Evolutionary conservation across 2,329 filamentous ascomycete genomes (phyloP).

Genomic region (Aschersonia sp.): DNA sequence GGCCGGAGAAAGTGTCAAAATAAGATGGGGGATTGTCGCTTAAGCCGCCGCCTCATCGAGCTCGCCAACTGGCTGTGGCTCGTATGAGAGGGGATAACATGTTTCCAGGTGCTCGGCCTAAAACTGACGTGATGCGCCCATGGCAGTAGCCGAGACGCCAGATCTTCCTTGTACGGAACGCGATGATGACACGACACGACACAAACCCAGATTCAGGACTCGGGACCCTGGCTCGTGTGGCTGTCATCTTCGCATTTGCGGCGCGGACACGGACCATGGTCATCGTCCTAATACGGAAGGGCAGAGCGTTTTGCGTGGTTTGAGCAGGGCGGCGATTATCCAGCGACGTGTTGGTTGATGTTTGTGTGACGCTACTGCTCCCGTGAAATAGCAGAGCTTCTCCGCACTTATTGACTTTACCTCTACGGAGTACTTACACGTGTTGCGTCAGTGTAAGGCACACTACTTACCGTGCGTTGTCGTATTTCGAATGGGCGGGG

Average conservation of each 20-base stretch:
- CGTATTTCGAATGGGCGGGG: too few relatives aligned
- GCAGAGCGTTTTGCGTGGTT: neutral
- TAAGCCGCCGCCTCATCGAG: neutral
- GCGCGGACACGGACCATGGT: constrained; percentile 1
- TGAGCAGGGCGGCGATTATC: too few relatives aligned
- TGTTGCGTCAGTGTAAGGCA: too few relatives aligned
- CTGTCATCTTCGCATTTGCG: too few relatives aligned
- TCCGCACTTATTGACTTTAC: too few relatives aligned
- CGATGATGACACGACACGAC: neutral
- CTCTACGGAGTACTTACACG: too few relatives aligned
- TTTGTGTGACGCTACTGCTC: too few relatives aligned
- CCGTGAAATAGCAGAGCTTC: too few relatives aligned
- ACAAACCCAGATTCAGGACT: neutral
- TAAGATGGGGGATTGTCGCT: neutral
- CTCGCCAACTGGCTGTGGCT: too few relatives aligned
- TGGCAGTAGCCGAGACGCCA: neutral
- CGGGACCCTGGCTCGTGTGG: neutral
- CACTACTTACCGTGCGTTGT: too few relatives aligned
- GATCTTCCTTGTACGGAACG: neutral
- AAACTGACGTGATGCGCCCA: neutral
- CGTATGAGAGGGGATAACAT: neutral
- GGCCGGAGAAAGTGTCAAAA: neutral
- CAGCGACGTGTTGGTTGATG: too few relatives aligned
- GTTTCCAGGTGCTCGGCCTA: neutral
- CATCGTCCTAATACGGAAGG: neutral